Evolutionary conservation across 2,329 filamentous ascomycete genomes (phyloP).

Genomic region (Teratosphaeria gauchensis): DNA sequence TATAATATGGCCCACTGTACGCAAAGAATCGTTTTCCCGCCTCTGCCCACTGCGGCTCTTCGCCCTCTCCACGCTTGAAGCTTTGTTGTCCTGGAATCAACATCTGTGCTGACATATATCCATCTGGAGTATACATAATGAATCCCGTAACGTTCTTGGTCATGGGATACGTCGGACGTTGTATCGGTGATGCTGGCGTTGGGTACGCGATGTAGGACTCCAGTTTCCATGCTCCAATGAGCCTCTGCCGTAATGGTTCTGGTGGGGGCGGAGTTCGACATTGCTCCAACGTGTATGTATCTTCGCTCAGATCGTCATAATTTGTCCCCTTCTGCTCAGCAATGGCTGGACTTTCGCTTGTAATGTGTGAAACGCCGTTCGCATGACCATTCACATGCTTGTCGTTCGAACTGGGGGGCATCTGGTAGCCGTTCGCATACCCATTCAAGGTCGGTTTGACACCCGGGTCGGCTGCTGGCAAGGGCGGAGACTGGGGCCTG

Average conservation of each 20-base stretch:
- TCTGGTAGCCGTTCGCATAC: conserved; percentile 5
- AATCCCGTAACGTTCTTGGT: conserved; percentile 28
- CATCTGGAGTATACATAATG: conserved; percentile 31
- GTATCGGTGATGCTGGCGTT: conserved; percentile 24
- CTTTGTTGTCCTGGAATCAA: conserved; percentile 28
- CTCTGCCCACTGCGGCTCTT: conserved; percentile 31
- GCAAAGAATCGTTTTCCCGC: conserved; percentile 28
- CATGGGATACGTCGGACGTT: conserved; percentile 28
- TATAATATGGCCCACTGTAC: conserved; percentile 30
- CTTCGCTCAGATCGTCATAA: conserved; percentile 25
- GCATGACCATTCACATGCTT: conserved; percentile 7
- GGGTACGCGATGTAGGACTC: conserved; percentile 31
- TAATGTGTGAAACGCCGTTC: background rate
- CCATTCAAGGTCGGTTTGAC: conserved; percentile 4
- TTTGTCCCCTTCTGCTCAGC: conserved; percentile 15
- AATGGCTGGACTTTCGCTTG: conserved; percentile 1
- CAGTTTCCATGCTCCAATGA: conserved; percentile 29
- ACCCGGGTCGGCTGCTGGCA: conserved; percentile 13
- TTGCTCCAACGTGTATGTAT: conserved; percentile 23
- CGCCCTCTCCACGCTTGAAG: conserved; percentile 29
- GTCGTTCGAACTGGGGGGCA: background rate
- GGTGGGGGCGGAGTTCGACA: conserved; percentile 20
- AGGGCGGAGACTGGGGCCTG: conserved; percentile 13
- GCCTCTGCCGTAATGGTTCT: conserved; percentile 21
- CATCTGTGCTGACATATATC: conserved; percentile 31